Evolutionary conservation across 306 rosid species (phyloP).

Genomic region (Vigna angularis): DNA sequence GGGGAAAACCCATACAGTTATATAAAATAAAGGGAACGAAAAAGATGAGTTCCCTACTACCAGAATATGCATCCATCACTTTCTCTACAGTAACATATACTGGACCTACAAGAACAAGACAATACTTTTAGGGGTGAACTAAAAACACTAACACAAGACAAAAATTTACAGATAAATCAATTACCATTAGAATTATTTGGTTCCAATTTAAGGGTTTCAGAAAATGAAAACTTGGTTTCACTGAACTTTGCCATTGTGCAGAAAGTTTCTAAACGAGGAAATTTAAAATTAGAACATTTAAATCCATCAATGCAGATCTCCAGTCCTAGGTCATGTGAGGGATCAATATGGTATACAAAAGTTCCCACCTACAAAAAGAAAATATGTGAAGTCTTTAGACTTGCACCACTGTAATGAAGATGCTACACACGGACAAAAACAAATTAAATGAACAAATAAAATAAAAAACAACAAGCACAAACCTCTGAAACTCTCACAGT

Average conservation of each 20-base stretch:
- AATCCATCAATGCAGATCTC: constrained; percentile 76
- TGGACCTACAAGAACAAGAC: constrained; percentile 61
- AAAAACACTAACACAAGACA: constrained; percentile 23
- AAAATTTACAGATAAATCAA: constrained; percentile 30
- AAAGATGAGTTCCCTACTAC: constrained; percentile 77
- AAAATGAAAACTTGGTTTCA: constrained; percentile 72
- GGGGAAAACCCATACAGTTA: constrained; percentile 86
- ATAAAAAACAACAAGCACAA: constrained; percentile 46
- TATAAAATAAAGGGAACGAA: constrained; percentile 86
- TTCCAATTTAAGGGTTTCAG: constrained; percentile 69
- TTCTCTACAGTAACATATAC: constrained; percentile 79
- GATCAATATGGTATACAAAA: constrained; percentile 83
- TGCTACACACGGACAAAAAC: background rate
- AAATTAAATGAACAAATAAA: constrained; percentile 17
- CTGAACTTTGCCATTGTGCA: constrained; percentile 72
- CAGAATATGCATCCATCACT: constrained; percentile 83
- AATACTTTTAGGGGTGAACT: constrained; percentile 32
- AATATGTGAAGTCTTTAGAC: constrained; percentile 25
- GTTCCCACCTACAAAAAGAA: constrained; percentile 69
- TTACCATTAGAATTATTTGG: constrained; percentile 63
- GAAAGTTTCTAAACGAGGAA: constrained; percentile 85
- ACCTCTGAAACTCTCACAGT: constrained; percentile 78
- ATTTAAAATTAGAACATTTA: constrained; percentile 65
- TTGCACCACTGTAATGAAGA: constrained; percentile 18
- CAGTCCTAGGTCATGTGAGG: constrained; percentile 86